Evolutionary conservation across 2,329 filamentous ascomycete genomes (phyloP).

Genomic region (Chaetothyriales sp.): DNA sequence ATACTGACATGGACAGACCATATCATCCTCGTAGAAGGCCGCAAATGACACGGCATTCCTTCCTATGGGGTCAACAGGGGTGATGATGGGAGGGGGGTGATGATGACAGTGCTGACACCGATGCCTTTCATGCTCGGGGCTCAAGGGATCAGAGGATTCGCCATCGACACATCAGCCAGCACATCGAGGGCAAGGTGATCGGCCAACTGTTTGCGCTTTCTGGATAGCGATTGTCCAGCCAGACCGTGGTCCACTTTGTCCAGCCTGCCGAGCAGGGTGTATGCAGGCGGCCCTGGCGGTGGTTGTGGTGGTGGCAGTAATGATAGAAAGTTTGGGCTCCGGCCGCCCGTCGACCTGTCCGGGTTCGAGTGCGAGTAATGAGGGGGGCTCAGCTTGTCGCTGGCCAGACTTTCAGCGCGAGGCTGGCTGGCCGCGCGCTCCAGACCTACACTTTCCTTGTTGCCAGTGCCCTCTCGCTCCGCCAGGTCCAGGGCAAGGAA

Average conservation of each 20-base stretch:
- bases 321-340: neutral
- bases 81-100: neutral
- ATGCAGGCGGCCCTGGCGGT: too few species aligned
- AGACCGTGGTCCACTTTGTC: too few species aligned
- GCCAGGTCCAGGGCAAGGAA: constrained; percentile 14
- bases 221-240: too few species aligned
- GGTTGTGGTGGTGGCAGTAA: too few species aligned
- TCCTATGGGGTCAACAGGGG: too few species aligned
- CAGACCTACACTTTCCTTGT: constrained; percentile 1
- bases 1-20: constrained; percentile 46
- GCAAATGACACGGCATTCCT: constrained; percentile 30
- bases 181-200: constrained; percentile 15
- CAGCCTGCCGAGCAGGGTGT: too few species aligned
- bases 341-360: neutral
- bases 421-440: neutral
- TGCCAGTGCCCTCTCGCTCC: constrained; percentile 4
- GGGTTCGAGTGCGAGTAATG: constrained; percentile 6
- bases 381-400: constrained; percentile 10
- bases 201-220: constrained; percentile 14
- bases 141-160: constrained; percentile 14
- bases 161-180: constrained; percentile 15
- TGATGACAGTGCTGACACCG: neutral
- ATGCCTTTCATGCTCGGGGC: neutral
- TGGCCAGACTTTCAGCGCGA: neutral
- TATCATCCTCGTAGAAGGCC: constrained; percentile 52